phyloP scores from a whole-genome alignment of 2,329 filamentous ascomycete genomes.

The Aspergillus eucalypticola region DNA sequence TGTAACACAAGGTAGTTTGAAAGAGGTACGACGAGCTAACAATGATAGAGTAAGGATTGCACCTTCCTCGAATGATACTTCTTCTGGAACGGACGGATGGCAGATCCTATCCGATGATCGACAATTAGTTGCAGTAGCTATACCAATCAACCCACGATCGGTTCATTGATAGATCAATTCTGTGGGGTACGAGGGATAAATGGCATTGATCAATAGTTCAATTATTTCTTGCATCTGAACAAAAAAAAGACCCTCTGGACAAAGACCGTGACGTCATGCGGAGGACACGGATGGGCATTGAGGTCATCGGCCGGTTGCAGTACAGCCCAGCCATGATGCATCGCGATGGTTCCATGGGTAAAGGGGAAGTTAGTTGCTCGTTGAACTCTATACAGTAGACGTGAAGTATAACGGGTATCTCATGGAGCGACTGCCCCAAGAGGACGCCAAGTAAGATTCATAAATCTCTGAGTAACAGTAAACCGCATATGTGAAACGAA shows the following conservation, averaged over 20 bases:
- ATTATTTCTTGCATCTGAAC: not conserved
- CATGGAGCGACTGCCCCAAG: not conserved
- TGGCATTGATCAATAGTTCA: not conserved
- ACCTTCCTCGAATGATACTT: conserved; percentile 15
- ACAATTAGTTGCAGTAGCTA: not conserved
- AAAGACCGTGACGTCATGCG: conserved; percentile 35
- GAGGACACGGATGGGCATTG: conserved; percentile 25
- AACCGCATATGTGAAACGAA: not conserved
- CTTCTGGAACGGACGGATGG: not conserved
- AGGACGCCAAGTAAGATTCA: not conserved
- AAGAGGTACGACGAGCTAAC: not conserved
- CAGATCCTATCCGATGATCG: not conserved
- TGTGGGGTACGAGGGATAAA: not conserved
- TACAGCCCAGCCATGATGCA: not conserved
- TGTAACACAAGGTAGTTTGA: not conserved
- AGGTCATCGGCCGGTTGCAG: conserved; percentile 30
- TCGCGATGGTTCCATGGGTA: not conserved
- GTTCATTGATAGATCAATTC: not conserved
- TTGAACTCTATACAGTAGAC: no score
- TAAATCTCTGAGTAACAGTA: no score
- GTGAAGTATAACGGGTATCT: no score
- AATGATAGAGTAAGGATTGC: conserved; percentile 6
- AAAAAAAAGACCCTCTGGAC: not conserved
- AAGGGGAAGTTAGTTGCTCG: not conserved
- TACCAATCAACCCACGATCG: not conserved